phyloP scores from a whole-genome alignment of 108 stramenopile genomes.

The Skeletonema potamos region DNA sequence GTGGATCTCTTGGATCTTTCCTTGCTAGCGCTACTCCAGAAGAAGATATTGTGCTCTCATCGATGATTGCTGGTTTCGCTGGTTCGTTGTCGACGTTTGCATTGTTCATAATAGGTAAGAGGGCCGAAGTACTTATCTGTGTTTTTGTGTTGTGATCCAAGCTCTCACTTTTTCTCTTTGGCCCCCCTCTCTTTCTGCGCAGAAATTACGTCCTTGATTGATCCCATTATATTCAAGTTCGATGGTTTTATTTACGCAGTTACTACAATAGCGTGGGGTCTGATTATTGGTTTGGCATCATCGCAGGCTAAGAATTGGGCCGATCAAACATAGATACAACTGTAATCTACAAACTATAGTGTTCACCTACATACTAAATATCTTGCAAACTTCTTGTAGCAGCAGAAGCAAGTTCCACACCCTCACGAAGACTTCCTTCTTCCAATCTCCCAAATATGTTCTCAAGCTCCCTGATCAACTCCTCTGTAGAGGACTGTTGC shows the following conservation, averaged over 20 bases:
- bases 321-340: conserved; percentile 41
- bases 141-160: too few relatives aligned
- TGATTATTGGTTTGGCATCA: conserved; percentile 69
- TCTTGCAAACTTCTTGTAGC: neutral
- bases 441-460: conserved; percentile 31
- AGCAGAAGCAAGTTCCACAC: neutral
- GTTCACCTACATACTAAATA: neutral
- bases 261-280: conserved; percentile 59
- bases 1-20: conserved; percentile 66
- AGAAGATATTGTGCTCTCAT: conserved; percentile 67
- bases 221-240: conserved; percentile 80
- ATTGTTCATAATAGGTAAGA: conserved; percentile 58
- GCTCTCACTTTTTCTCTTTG: neutral
- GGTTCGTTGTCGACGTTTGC: conserved; percentile 77
- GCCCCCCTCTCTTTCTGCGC: neutral
- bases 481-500: neutral
- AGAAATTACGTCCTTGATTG: conserved; percentile 69
- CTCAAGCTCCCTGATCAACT: conserved; percentile 23
- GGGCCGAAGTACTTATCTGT: neutral
- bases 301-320: conserved; percentile 79
- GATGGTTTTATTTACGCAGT: conserved; percentile 75
- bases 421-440: conserved; percentile 8
- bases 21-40: conserved; percentile 72
- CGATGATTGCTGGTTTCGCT: conserved; percentile 79
- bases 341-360: neutral